Conservation (phyloP, 805 yeast genomes). For the Cyberlindnera lachancei region DNA sequence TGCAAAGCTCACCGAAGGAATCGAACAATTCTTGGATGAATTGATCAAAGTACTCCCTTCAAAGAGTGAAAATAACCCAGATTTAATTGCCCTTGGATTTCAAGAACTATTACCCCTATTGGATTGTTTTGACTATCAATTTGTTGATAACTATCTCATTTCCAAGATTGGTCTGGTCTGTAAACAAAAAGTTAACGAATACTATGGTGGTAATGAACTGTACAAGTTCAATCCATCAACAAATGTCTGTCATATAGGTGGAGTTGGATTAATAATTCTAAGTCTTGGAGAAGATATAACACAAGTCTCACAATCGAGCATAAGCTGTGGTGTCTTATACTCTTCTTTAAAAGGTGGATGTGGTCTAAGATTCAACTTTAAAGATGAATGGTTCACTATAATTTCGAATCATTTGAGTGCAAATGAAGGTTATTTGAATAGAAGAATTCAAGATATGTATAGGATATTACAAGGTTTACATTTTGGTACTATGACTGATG, state of each 20-base stretch:
- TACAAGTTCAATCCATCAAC: too few relatives aligned
- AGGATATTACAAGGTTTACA: slow-evolving; percentile 45
- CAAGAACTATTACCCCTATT: slow-evolving; percentile 57
- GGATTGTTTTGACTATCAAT: too few relatives aligned
- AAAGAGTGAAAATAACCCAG: too few relatives aligned
- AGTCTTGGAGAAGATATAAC: too few relatives aligned
- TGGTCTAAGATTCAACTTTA: slow-evolving; percentile 42
- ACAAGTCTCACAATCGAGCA: too few relatives aligned
- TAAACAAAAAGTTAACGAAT: too few relatives aligned
- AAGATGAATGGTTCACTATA: slow-evolving; percentile 40
- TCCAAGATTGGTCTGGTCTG: too few relatives aligned
- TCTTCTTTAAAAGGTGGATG: slow-evolving; percentile 74
- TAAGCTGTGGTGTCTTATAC: slow-evolving; percentile 23
- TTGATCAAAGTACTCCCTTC: slow-evolving; percentile 30
- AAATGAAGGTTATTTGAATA: slow-evolving; percentile 53
- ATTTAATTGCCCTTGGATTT: slow-evolving; percentile 53
- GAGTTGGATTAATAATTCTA: slow-evolving; percentile 47
- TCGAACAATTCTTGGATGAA: slow-evolving; percentile 19
- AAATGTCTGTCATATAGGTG: slow-evolving; percentile 57
- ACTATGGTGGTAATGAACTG: too few relatives aligned
- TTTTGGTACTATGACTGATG: too few relatives aligned
- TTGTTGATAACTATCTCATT: too few relatives aligned
- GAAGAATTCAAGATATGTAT: slow-evolving; percentile 47
- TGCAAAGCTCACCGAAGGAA: slow-evolving; percentile 35
- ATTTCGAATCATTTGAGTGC: slow-evolving; percentile 72